Evolutionary conservation across 805 yeast genomes (phyloP).

Genomic region (Brettanomyces naardenensis): DNA sequence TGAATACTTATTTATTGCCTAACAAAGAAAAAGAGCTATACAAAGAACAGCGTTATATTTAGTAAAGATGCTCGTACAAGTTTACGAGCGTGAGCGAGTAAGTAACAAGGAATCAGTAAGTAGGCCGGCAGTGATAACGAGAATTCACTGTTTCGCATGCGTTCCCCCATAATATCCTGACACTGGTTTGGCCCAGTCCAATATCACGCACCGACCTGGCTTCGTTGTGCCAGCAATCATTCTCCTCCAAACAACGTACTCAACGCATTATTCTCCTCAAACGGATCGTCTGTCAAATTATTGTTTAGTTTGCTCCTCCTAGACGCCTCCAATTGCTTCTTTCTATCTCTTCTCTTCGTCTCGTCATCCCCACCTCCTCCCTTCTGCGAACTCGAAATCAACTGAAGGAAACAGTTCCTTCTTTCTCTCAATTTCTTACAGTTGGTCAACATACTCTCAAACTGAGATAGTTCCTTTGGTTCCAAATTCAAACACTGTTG

Average conservation of each 20-base stretch:
- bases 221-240: too few species aligned
- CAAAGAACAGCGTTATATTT: too few species aligned
- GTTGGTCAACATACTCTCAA: constrained; percentile 55
- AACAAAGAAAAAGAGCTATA: too few species aligned
- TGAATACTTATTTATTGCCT: too few species aligned
- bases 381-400: constrained; percentile 51
- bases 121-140: too few species aligned
- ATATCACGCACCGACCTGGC: too few species aligned
- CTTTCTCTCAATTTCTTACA: constrained; percentile 73
- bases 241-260: constrained; percentile 4
- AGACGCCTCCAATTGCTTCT: constrained; percentile 11
- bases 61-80: too few species aligned
- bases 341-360: constrained; percentile 32
- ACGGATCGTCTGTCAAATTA: constrained; percentile 6
- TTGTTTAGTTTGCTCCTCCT: constrained; percentile 2
- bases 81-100: too few species aligned
- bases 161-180: too few species aligned
- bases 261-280: constrained; percentile 5
- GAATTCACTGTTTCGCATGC: too few species aligned
- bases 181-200: too few species aligned
- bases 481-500: constrained; percentile 44
- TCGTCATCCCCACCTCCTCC: constrained; percentile 28
- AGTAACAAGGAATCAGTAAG: too few species aligned
- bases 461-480: constrained; percentile 48
- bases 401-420: constrained; percentile 68